Base-by-base conservation (phyloP, 768 basidiomycete species). In the Cyathus striatus region DNA sequence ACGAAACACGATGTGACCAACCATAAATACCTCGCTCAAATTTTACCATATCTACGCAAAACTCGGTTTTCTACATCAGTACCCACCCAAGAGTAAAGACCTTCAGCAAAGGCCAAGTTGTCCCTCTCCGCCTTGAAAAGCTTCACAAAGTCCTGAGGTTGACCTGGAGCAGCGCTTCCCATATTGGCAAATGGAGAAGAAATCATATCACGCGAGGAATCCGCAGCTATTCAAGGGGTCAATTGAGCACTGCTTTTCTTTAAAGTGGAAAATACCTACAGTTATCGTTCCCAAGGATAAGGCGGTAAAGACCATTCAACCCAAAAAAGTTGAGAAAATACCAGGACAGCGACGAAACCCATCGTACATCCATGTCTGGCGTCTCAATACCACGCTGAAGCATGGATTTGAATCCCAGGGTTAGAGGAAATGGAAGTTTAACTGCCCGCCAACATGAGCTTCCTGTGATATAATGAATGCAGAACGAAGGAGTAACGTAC, bases 271-370 rank as follows among this genome's bases (percentile, higher is more conserved):
- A 46, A 42, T 36, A 67, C 83, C 55, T 50, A 94, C 95, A 77
- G 55, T 94, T 92, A 42, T 94, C 91, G 30, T 76, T 76, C 6
- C 93, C 94, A 46, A 99, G 82, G 46, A 98, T 79, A 47, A 98
- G 82, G 38, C 86, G 88, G 70, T 98, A 99, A 14, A 99, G 64
- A 14, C 93, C 94, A 57, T 97, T 97, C 48, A 99, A 67, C 42
- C 95, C 95, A 63, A 99, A 98, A 67, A 97, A 90, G 71, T 97
- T 98, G 55, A 98, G 81, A 66, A 99, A 98, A 67, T 98, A 99
- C 96, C 96, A 98, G 14, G 91, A 94, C 42, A 98, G 72, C 9
- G 96, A 96, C 17, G 96, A 99, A 23, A 98, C 96, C 94, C 96
- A 99, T 65, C 90, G 80, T 9, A 97, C 96, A 62, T 98, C 95